phyloP scores from a whole-genome alignment of 2,329 filamentous ascomycete genomes.

The Lasiodiplodia hormozganensis region DNA sequence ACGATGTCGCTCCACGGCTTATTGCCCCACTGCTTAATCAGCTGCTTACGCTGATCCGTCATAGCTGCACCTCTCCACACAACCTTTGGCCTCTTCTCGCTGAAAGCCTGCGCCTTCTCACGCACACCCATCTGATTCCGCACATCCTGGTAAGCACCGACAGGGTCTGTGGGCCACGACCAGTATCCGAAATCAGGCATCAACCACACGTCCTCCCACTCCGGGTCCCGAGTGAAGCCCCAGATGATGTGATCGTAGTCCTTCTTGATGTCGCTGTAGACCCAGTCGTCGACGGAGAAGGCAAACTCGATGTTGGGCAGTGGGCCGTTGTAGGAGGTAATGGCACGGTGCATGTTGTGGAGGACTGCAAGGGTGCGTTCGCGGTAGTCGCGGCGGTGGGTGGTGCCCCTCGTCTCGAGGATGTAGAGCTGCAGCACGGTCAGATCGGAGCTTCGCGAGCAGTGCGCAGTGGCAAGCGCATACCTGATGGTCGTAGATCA shows the following conservation, averaged over 20 bases:
- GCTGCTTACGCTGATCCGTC: slow-evolving; percentile 36
- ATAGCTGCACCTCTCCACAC: slow-evolving; percentile 45
- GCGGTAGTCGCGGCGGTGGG: slow-evolving; percentile 32
- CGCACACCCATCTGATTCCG: slow-evolving; percentile 30
- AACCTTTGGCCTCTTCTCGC: slow-evolving; percentile 37
- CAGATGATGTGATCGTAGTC: slow-evolving; percentile 29
- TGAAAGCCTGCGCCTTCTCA: slow-evolving; percentile 32
- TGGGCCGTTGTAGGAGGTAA: slow-evolving; percentile 57
- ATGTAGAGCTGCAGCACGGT: slow-evolving; percentile 41
- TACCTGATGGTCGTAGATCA: slow-evolving; percentile 41
- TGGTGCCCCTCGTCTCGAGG: slow-evolving; percentile 37
- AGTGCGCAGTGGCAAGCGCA: background rate
- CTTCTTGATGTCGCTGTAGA: slow-evolving; percentile 36
- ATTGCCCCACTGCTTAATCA: slow-evolving; percentile 35
- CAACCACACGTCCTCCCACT: slow-evolving; percentile 32
- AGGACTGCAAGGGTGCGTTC: slow-evolving; percentile 54
- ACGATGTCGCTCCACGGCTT: slow-evolving; percentile 41
- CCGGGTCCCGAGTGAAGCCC: slow-evolving; percentile 30
- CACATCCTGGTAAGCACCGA: slow-evolving; percentile 32
- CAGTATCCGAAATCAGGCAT: slow-evolving; percentile 37
- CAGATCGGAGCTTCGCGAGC: background rate
- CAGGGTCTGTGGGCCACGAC: slow-evolving; percentile 30
- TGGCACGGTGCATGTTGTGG: slow-evolving; percentile 61
- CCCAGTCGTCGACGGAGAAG: slow-evolving; percentile 51
- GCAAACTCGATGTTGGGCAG: slow-evolving; percentile 61